Evolutionary conservation across 2,329 filamentous ascomycete species (phyloP), one percentile per base, ranked within the genome.

Genomic region (Aspergillus sp.): DNA sequence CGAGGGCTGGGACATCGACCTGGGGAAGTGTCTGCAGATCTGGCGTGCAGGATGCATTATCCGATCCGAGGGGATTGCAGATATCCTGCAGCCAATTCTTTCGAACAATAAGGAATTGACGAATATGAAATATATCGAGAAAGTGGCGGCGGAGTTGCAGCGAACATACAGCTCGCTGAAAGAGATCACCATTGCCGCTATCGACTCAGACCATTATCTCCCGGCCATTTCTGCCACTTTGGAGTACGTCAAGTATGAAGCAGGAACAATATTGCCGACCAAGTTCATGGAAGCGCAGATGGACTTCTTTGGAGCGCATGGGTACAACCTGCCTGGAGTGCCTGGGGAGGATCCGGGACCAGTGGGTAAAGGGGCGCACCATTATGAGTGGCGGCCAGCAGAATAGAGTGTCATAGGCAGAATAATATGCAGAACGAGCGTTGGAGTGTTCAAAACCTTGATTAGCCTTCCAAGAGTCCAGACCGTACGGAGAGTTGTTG

Each of bases 31-130:
- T 45, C 61, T 79, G 19, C 76, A 78, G 66, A 86, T 90, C 62
- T 90, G 87, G 88, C 82, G 86, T 2, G 84, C 80, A 0, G 87
- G 88, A 7, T 90, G 87, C 71, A 90, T 90, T 70, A 90, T 90
- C 67, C 83, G 87, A 65, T 82, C 84, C 1, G 87, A 89, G 62
- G 79, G 84, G 63, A 87, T 90, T 59, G 81, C 82, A 3, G 81
- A 87, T 51, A 70, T 90, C 31, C 77, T 90, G 23, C 69, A 76
- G 65, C 71, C 73, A 0, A 62, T 19, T 6, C n/a, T 55, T 12
- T 48, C 66, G 0, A 56, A 74, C 11, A 63, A 65, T 1, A 56
- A 60, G 7, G 55, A 68, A 27, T 65, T 68, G 21, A 74, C 66
- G 27, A 76, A 77, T 44, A 65, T 75, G 55, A 77, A 76, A 25